A percentile compares a stretch with the other conserved stretches of the same genome.
Conservation (phyloP, 2,329 filamentous ascomycete genomes). For the Dryadomyces quercus-mongolicae region DNA sequence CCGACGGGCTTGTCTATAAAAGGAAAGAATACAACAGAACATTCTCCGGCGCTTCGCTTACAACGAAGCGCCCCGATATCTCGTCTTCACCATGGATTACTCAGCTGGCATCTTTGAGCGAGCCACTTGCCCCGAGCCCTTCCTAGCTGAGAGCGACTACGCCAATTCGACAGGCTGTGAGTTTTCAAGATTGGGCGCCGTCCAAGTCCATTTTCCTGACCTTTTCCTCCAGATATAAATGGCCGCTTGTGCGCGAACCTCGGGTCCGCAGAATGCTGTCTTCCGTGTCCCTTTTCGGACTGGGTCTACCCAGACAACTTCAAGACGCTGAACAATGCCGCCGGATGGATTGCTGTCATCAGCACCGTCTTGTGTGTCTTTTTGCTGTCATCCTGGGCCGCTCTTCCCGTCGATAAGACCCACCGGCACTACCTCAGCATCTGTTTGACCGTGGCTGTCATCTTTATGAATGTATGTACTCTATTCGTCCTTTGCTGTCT, state of each 20-base stretch:
- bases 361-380: constrained; percentile 62
- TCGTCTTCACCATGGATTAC: neutral
- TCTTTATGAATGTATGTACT: constrained; percentile 64
- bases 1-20: neutral
- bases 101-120: neutral
- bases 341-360: constrained; percentile 75
- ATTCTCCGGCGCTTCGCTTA: neutral
- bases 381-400: constrained; percentile 65
- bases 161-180: constrained; percentile 8
- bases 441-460: constrained; percentile 63
- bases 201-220: constrained; percentile 15
- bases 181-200: neutral
- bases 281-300: constrained; percentile 79
- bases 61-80: neutral
- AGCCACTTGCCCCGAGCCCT: constrained; percentile 7
- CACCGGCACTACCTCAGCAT: constrained; percentile 88
- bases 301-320: constrained; percentile 58
- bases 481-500: neutral
- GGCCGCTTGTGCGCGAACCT: constrained; percentile 42
- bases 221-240: constrained; percentile 33
- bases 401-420: constrained; percentile 78
- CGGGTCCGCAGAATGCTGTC: constrained; percentile 54
- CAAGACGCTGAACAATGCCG: constrained; percentile 44
- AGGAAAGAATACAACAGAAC: neutral
- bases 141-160: constrained; percentile 9